Base-by-base conservation (phyloP, 495 filamentous ascomycete genomes). In the Neurospora sp. region DNA sequence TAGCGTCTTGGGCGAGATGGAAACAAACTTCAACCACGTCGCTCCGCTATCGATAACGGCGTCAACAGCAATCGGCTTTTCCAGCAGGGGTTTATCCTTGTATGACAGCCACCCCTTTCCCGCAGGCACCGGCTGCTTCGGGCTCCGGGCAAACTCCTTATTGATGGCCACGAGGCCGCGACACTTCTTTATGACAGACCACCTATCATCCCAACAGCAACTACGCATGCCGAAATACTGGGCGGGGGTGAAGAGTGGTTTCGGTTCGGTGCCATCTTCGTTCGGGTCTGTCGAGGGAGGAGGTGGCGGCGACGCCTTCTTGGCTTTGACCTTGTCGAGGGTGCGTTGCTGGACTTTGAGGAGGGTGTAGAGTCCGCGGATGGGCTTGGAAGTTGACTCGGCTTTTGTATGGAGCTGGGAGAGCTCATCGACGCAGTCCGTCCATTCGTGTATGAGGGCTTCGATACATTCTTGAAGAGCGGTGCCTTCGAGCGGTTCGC, bases 11-110 rank as follows among this genome's bases (percentile, higher is more conserved):
- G 76, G 71, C 1, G 78, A 72, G 39, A 79, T 79, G 43, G 77
- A 76, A 7, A 81, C 42, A 45, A 82, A 79, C 74, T 81, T 82
- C 36, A 82, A 69, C 80, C 80, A 82, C 4, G 78, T 80, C 2
- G 75, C 76, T 15, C 80, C 80, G 73, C 73, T 77, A 28, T 82
- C 77, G 3, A 82, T 78, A 2, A 81, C 79, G 6, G 78, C 80
- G 54, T 81, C 79, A 1, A 81, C 71, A 3, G 66, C 43, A 1
- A 82, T 75, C 13, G 75, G 71, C 62, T 72, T 72, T 38, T 81
- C 79, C 39, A 74, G 80, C n/a, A 79, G 75, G 0, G 74, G 77
- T 38, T 77, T 70, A 40, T 80, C 75, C 69, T 78, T 79, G 71
- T 73, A 77, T 0, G 74, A 70, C 72, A 79, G 36, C 80, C 79